Evolutionary conservation across 2,329 filamentous ascomycete genomes (phyloP).

Genomic region (Colletotrichum spaethianum): DNA sequence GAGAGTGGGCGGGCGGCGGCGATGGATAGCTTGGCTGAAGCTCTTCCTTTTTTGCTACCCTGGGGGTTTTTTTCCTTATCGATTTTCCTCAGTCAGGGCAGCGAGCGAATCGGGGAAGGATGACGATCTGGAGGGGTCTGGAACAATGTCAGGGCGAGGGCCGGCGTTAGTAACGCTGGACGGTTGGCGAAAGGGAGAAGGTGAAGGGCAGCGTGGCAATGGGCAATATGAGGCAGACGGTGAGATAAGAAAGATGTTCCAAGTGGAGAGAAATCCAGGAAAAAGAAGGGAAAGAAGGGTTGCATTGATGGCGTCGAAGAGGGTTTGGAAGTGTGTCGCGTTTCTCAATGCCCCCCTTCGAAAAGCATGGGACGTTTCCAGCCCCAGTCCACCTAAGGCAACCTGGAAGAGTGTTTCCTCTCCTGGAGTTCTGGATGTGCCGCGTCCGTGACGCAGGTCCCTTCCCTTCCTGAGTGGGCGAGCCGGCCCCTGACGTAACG

Average conservation of each 20-base stretch:
- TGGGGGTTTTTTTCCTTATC: constrained; percentile 2
- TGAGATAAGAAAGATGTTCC: background rate
- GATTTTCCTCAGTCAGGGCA: constrained; percentile 5
- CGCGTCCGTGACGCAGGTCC: constrained; percentile 38
- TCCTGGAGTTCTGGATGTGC: background rate
- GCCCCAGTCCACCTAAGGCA: constrained; percentile 26
- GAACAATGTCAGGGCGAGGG: constrained; percentile 16
- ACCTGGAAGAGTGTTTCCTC: constrained; percentile 22
- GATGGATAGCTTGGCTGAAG: constrained; percentile 19
- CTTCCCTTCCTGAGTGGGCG: constrained; percentile 34
- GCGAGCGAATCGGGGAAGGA: constrained; percentile 9
- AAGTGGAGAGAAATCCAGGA: background rate
- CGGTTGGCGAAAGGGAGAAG: no score
- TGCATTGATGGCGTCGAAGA: constrained; percentile 38
- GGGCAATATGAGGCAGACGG: constrained; percentile 1
- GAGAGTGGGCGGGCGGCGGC: background rate
- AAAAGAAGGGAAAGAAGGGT: constrained; percentile 16
- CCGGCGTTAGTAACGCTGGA: background rate
- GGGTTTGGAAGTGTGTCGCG: constrained; percentile 40
- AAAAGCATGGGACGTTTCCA: constrained; percentile 36
- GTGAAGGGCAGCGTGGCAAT: no score
- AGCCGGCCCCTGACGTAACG: constrained; percentile 37
- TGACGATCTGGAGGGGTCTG: constrained; percentile 21
- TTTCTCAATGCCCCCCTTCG: constrained; percentile 35
- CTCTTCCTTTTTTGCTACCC: constrained; percentile 10